Conservation (phyloP, 148 eudicot species). For the Vaccinium corymbosum region DNA sequence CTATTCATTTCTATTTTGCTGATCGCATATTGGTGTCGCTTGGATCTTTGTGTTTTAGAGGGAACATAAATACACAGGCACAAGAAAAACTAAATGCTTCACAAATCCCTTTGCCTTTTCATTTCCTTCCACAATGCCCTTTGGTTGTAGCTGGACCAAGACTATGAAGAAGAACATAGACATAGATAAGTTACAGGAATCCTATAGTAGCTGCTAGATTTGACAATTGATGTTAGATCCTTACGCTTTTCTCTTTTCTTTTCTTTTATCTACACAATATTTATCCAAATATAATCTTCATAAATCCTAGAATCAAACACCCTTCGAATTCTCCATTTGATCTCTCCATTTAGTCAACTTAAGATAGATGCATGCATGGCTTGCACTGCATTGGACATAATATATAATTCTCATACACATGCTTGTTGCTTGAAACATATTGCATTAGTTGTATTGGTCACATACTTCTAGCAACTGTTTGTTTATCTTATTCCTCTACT, state of each 20-base stretch:
- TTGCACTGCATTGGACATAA: neutral
- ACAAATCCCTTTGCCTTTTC: neutral
- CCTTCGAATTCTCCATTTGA: neutral
- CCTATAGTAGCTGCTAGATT: neutral
- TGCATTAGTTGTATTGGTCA: neutral
- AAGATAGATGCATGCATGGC: neutral
- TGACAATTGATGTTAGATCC: neutral
- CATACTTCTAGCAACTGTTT: neutral
- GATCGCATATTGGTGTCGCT: neutral
- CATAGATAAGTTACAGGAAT: neutral
- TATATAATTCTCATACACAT: neutral
- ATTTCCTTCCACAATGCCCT: neutral
- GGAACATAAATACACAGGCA: neutral
- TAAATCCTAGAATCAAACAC: neutral
- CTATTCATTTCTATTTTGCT: neutral
- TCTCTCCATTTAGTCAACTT: neutral
- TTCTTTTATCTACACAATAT: neutral
- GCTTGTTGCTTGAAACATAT: neutral
- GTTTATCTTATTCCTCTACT: neutral
- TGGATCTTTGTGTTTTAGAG: neutral
- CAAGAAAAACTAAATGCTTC: neutral
- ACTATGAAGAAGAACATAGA: neutral
- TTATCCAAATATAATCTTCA: neutral
- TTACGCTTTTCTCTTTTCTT: neutral
- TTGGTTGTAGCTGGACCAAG: neutral